Evolutionary conservation across 192 early-diverging fungal genomes (phyloP).

Genomic region (Allomyces macrogynus): DNA sequence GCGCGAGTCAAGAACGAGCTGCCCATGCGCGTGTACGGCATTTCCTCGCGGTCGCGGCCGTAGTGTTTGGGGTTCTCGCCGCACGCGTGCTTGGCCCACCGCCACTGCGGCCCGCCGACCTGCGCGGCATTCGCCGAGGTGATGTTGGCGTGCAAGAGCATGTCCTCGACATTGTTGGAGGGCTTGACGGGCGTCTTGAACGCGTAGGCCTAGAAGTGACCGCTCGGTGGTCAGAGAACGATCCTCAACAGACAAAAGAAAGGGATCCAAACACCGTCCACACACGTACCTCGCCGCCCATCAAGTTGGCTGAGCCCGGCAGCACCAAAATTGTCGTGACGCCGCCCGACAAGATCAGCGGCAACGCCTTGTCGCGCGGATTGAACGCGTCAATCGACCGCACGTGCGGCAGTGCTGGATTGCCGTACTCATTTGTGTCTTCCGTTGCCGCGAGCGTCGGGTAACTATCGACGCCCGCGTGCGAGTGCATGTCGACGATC

Average conservation of each 20-base stretch:
- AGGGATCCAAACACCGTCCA: no score
- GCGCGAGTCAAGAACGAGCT: slow-evolving; percentile 44
- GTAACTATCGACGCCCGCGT: slow-evolving; percentile 44
- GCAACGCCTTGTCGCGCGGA: slow-evolving; percentile 35
- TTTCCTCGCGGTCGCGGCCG: slow-evolving; percentile 13
- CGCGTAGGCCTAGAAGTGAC: slow-evolving; percentile 15
- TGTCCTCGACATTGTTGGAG: slow-evolving; percentile 37
- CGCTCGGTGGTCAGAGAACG: no score
- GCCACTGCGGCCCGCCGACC: slow-evolving; percentile 23
- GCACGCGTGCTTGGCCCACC: slow-evolving; percentile 68
- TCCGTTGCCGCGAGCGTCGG: slow-evolving; percentile 24
- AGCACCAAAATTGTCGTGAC: slow-evolving; percentile 52
- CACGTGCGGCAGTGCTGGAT: slow-evolving; percentile 39
- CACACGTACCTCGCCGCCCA: slow-evolving; percentile 42
- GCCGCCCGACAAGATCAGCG: slow-evolving; percentile 41
- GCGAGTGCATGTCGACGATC: slow-evolving; percentile 57
- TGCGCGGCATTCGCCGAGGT: slow-evolving; percentile 2
- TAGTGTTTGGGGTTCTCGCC: slow-evolving; percentile 50
- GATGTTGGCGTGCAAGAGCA: slow-evolving; percentile 26
- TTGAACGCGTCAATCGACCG: slow-evolving; percentile 46
- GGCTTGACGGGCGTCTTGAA: slow-evolving; percentile 36
- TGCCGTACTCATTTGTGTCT: slow-evolving; percentile 47
- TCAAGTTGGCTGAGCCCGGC: slow-evolving; percentile 52
- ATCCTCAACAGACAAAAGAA: no score
- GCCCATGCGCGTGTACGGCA: slow-evolving; percentile 32